Percentiles rank a stretch among this genome's conserved stretches.
Conservation (phyloP, 176 grass and related monocot species). For the Pontederia paniculata region DNA sequence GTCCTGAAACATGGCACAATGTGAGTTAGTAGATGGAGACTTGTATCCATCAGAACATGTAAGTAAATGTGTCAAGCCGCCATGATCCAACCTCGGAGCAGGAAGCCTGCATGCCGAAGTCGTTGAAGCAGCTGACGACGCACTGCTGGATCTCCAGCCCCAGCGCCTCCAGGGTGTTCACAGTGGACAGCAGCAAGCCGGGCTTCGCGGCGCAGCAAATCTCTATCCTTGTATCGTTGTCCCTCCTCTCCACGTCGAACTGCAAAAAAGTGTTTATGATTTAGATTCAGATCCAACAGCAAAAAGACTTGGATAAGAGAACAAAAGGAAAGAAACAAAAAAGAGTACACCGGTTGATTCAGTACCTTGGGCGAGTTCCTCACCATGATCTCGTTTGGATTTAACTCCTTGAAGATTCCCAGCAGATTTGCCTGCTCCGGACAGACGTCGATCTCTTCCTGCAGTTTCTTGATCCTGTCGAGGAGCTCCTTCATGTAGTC, state of each 20-base stretch:
- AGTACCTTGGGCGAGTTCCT: slow-evolving; percentile 69
- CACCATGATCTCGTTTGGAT: slow-evolving; percentile 69
- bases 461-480: slow-evolving; percentile 70
- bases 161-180: slow-evolving; percentile 71
- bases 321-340: background rate
- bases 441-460: slow-evolving; percentile 46
- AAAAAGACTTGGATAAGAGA: too few species aligned
- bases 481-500: slow-evolving; percentile 99
- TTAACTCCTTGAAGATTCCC: slow-evolving; percentile 64
- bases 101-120: slow-evolving; percentile 94
- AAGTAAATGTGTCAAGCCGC: slow-evolving; percentile 4
- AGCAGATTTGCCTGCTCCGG: slow-evolving; percentile 33
- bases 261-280: background rate
- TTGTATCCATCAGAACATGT: background rate
- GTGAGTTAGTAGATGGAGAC: background rate
- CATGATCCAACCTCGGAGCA: slow-evolving; percentile 58
- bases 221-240: slow-evolving; percentile 67
- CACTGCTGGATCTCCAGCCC: slow-evolving; percentile 95
- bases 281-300: background rate
- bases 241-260: slow-evolving; percentile 86
- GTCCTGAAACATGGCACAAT: background rate
- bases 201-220: slow-evolving; percentile 88
- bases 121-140: slow-evolving; percentile 96
- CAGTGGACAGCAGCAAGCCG: slow-evolving; percentile 72
- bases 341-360: background rate